Conservation (phyloP, 768 basidiomycete genomes). For the Pleurotus cornucopiae region DNA sequence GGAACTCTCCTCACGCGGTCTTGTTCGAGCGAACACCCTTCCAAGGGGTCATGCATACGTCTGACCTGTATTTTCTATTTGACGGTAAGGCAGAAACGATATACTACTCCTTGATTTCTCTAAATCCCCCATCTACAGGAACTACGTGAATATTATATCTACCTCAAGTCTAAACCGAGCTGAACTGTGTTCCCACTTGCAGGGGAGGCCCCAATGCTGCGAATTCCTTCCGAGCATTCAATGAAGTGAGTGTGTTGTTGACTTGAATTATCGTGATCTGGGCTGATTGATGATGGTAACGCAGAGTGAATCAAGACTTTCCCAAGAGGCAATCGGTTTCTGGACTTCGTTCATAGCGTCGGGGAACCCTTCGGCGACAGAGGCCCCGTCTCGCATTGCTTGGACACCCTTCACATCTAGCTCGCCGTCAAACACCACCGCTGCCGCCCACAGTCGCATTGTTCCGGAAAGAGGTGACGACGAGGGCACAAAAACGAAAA, state of each 20-base stretch:
- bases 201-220: slow-evolving; percentile 26
- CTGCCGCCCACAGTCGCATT: slow-evolving; percentile 15
- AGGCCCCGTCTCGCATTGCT: slow-evolving; percentile 17
- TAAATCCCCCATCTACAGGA: slow-evolving; percentile 13
- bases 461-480: slow-evolving; percentile 23
- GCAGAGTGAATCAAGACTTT: slow-evolving; percentile 32
- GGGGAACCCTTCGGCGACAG: slow-evolving; percentile 22
- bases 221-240: slow-evolving; percentile 32
- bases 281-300: background rate
- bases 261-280: background rate
- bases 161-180: background rate
- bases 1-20: slow-evolving; percentile 40
- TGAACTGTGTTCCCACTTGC: background rate
- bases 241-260: slow-evolving; percentile 19
- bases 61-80: slow-evolving; percentile 39
- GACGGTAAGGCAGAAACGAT: slow-evolving; percentile 25
- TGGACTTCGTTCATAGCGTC: slow-evolving; percentile 39
- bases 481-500: slow-evolving; percentile 16
- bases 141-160: slow-evolving; percentile 23
- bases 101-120: background rate
- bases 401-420: slow-evolving; percentile 20
- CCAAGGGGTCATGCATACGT: slow-evolving; percentile 37
- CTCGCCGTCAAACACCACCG: background rate
- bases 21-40: slow-evolving; percentile 29
- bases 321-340: slow-evolving; percentile 35